A percentile compares a stretch with the other conserved stretches of the same genome.
These are phyloP conservation scores for Hydnomerulius pinastri DNA, from an alignment of 768 basidiomycete species.

Conservation along the genomic window DNA sequence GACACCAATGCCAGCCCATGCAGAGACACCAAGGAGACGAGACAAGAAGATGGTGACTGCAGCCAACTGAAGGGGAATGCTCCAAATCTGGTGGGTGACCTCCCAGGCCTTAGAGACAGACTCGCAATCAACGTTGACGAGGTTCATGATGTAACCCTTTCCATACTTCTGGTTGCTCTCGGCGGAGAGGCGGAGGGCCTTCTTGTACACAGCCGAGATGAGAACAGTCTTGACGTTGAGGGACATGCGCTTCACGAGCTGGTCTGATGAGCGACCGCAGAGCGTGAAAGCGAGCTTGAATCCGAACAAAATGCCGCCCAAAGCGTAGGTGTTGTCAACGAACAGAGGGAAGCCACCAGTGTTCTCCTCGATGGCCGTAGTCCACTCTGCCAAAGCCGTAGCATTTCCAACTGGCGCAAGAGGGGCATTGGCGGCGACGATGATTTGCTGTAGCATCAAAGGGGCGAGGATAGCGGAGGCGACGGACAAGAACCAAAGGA, in stretches of 20 bases:
- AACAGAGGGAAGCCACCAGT: slow-evolving; percentile 33
- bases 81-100: slow-evolving; percentile 27
- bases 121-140: slow-evolving; percentile 32
- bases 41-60: slow-evolving; percentile 22
- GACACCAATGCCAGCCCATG: slow-evolving; percentile 31
- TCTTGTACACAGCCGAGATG: slow-evolving; percentile 32
- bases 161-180: slow-evolving; percentile 27
- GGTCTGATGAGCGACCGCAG: slow-evolving; percentile 31
- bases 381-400: slow-evolving; percentile 23
- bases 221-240: slow-evolving; percentile 32
- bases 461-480: slow-evolving; percentile 23
- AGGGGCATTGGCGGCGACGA: slow-evolving; percentile 22
- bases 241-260: slow-evolving; percentile 30
- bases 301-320: slow-evolving; percentile 25
- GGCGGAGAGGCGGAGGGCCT: slow-evolving; percentile 28
- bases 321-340: slow-evolving; percentile 23
- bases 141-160: slow-evolving; percentile 31
- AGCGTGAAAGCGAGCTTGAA: slow-evolving; percentile 26
- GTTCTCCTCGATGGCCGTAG: slow-evolving; percentile 15
- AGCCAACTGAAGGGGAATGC: slow-evolving; percentile 27
- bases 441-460: slow-evolving; percentile 29
- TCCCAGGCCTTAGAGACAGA: slow-evolving; percentile 33
- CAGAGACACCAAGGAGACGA: slow-evolving; percentile 30
- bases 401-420: slow-evolving; percentile 18
- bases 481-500: slow-evolving; percentile 32